Percentiles rank a stretch among this genome's conserved stretches.
phyloP scores from a whole-genome alignment of 371 early-diverging fungal species.

The Nematocida sp. region DNA sequence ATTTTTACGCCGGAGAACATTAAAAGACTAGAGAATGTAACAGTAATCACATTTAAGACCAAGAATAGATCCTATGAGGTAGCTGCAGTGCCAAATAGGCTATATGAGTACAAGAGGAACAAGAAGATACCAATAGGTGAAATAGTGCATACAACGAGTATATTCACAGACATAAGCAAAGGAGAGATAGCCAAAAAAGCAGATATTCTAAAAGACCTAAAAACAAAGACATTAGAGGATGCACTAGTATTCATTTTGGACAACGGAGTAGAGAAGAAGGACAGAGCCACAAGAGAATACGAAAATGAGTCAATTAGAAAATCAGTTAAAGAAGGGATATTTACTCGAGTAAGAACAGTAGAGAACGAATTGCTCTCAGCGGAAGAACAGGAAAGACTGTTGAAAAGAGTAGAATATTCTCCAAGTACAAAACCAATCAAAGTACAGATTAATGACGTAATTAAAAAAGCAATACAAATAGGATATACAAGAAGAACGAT shows the following conservation, averaged over 20 bases:
- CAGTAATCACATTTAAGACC: slow-evolving; percentile 55
- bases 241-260: slow-evolving; percentile 56
- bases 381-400: slow-evolving; percentile 21
- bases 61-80: slow-evolving; percentile 54
- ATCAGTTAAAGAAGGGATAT: slow-evolving; percentile 51
- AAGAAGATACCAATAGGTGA: slow-evolving; percentile 23
- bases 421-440: slow-evolving; percentile 38
- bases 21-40: slow-evolving; percentile 61
- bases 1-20: slow-evolving; percentile 60
- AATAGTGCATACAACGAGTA: slow-evolving; percentile 52
- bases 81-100: slow-evolving; percentile 62
- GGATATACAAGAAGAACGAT: slow-evolving; percentile 55
- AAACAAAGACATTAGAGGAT: background rate
- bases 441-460: slow-evolving; percentile 54
- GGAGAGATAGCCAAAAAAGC: slow-evolving; percentile 54
- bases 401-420: slow-evolving; percentile 41
- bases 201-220: slow-evolving; percentile 17
- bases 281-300: slow-evolving; percentile 51
- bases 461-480: slow-evolving; percentile 50
- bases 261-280: slow-evolving; percentile 57
- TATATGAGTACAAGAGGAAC: slow-evolving; percentile 60
- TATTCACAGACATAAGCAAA: slow-evolving; percentile 56
- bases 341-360: slow-evolving; percentile 37
- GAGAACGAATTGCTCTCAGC: slow-evolving; percentile 16
- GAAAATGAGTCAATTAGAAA: slow-evolving; percentile 52